A percentile compares a stretch with the other conserved stretches of the same genome.
Evolutionary conservation across 495 filamentous ascomycete species (phyloP).

Genomic region (Penicillium pulvis): DNA sequence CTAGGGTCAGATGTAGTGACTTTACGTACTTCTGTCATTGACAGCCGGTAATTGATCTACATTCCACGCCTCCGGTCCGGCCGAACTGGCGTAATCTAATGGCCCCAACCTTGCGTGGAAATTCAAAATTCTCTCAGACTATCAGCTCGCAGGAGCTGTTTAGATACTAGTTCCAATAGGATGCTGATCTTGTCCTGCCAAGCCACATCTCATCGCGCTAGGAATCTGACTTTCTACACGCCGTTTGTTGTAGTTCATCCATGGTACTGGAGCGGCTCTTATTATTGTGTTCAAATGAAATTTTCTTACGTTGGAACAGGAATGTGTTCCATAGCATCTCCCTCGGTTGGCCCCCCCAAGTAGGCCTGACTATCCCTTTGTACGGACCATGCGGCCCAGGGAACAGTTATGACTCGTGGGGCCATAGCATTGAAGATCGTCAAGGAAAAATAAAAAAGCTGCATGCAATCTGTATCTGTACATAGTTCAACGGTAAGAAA

Average conservation of each 20-base stretch:
- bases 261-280: conserved; percentile 5
- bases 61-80: conserved; percentile 12
- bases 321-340: too few species aligned
- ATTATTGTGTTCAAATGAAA: background rate
- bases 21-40: conserved; percentile 13
- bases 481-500: conserved; percentile 15
- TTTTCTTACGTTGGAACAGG: background rate
- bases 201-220: conserved; percentile 1
- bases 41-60: conserved; percentile 15
- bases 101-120: conserved; percentile 14
- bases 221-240: background rate
- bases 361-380: background rate
- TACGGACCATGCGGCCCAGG: background rate
- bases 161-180: background rate
- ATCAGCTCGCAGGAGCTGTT: conserved; percentile 4
- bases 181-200: background rate
- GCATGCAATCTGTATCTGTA: background rate
- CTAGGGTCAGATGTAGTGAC: too few species aligned
- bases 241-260: background rate
- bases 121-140: background rate
- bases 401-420: background rate
- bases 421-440: background rate
- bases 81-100: conserved; percentile 12
- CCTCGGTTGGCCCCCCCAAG: too few species aligned
- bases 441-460: conserved; percentile 5